Evolutionary conservation across 2,329 filamentous ascomycete species (phyloP), one percentile per base, ranked within the genome.

Genomic region (Microthyrium microscopicum): DNA sequence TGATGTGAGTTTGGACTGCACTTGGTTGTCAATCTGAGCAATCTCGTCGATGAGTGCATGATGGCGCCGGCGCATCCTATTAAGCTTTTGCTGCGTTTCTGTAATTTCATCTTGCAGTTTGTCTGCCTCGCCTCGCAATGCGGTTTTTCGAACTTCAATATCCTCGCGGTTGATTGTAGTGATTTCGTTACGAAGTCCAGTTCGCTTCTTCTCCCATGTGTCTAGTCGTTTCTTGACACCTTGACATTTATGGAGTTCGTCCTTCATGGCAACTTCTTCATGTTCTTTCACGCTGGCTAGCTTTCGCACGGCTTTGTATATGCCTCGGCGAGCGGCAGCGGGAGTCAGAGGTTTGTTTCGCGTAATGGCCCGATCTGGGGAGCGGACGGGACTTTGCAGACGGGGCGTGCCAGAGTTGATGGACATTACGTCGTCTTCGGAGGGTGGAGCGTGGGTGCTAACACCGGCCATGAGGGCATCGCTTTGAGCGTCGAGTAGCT

Each of bases 1-100:
- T 1, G 76, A 75, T 35, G 75, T 79, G 11, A 83, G 50, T n/a
- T 71, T 72, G 2, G 77, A 73, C 48, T 83, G 77, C 24, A 75
- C 61, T 34, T 65, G 64, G 42, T 75, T 83, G 40, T 66, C 64
- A 2, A 72, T 63, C 35, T 76, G 70, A 5, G 68, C 61, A 29
- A 81, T 69, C 44, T 70, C 64, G 3, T 63, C 62, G 39, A 67
- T 55, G 1, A 84, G 52, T 47, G 63, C 66, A n/a, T 64, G 58
- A 42, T 73, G 70, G 19, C 68, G 61, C 29, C 62, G 65, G 43
- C 70, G 70, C 54, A 83, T 60, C 3, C 62, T 62, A 17, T 62
- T 58, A 2, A 85, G 58, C 41, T 68, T 67, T 44, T 71, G 62
- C 49, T 84, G 77, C 20, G 81, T 58, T 31, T 69, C 63, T 7